A percentile compares a stretch with the other conserved stretches of the same genome.
Conservation (phyloP, 495 filamentous ascomycete species). For the Xylaria scruposa region DNA sequence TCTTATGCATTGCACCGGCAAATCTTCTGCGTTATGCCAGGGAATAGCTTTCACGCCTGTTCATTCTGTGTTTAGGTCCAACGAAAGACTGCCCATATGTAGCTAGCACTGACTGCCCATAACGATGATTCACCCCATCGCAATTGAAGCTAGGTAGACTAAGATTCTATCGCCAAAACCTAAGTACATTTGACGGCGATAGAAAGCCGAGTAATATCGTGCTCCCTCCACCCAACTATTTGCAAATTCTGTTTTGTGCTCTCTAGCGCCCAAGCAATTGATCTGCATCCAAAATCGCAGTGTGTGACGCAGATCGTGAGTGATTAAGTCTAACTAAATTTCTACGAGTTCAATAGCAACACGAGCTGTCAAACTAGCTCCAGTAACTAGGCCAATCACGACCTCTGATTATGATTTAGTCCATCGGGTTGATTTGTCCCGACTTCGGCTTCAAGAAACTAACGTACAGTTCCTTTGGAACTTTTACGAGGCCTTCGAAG, state of each 20-base stretch:
- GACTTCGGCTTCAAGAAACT: not conserved
- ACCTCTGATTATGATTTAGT: not conserved
- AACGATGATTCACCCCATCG: not conserved
- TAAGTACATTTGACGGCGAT: not conserved
- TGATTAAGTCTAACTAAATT: not conserved
- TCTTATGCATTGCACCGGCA: not conserved
- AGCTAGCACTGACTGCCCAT: not conserved
- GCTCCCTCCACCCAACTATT: not conserved
- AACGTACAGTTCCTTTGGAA: not conserved
- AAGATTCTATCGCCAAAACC: not conserved
- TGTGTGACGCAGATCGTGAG: not conserved
- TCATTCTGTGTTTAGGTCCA: not conserved
- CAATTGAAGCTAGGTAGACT: not conserved
- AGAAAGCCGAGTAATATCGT: not conserved
- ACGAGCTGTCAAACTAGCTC: slow-evolving; percentile 2
- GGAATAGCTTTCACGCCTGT: not conserved
- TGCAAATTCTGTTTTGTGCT: not conserved
- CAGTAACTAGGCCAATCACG: not conserved
- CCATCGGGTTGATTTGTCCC: not conserved
- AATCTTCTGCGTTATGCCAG: not conserved
- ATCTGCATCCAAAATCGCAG: not conserved
- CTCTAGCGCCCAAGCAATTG: not conserved
- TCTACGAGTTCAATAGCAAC: not conserved
- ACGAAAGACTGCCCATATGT: not conserved
- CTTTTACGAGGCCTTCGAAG: not conserved